Conservation (phyloP, 177 flowering plant species). For the Vitis hybrid region DNA sequence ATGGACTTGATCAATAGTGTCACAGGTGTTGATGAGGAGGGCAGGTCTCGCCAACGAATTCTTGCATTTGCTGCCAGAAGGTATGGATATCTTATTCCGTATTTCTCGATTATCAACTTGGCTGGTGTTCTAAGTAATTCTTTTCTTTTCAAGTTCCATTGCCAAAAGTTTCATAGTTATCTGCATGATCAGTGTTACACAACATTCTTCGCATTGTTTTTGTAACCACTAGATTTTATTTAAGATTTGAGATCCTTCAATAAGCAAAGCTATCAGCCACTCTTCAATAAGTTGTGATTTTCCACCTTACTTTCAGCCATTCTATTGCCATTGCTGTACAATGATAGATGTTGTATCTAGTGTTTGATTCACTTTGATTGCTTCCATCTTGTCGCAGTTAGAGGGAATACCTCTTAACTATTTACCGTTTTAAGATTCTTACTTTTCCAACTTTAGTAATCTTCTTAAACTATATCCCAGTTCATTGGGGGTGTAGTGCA, state of each 20-base stretch:
- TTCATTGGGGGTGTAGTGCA: too few species aligned
- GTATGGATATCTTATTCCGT: slow-evolving; percentile 27
- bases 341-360: neutral
- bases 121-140: neutral
- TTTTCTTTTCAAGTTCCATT: neutral
- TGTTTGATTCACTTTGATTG: too few species aligned
- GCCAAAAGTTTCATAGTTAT: neutral
- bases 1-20: slow-evolving; percentile 92
- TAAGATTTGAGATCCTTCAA: neutral
- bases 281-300: neutral
- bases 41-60: slow-evolving; percentile 91
- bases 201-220: neutral
- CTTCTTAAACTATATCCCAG: too few species aligned
- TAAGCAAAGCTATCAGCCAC: neutral
- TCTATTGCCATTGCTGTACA: neutral
- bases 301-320: neutral
- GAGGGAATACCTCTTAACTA: too few species aligned
- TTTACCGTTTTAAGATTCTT: too few species aligned
- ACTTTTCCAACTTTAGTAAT: too few species aligned
- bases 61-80: slow-evolving; percentile 93
- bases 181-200: neutral
- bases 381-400: too few species aligned
- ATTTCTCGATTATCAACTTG: neutral
- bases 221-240: neutral
- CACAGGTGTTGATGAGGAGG: slow-evolving; percentile 88